A percentile compares a stretch with the other conserved stretches of the same genome.
Conservation (phyloP, 1,139 yeast genomes). For the Suhomyces panamericanus region DNA sequence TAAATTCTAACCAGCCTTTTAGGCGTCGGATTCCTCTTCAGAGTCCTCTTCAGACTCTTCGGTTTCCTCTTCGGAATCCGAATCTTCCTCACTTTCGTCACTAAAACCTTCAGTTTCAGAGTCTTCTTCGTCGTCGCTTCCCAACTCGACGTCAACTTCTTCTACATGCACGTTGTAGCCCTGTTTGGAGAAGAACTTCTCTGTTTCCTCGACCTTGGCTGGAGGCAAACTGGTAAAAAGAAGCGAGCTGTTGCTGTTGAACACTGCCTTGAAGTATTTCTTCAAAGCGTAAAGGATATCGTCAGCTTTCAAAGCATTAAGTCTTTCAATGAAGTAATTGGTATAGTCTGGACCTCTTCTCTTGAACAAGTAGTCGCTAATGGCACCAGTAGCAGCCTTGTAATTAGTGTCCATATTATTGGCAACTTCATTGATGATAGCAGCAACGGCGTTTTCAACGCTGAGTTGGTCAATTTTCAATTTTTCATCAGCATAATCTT, state of each 20-base stretch:
- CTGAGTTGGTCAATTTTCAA: conserved; percentile 55
- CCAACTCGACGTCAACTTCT: conserved; percentile 34
- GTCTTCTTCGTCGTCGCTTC: conserved; percentile 15
- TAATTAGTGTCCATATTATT: conserved; percentile 58
- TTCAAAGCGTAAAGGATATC: conserved; percentile 59
- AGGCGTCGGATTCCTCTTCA: conserved; percentile 8
- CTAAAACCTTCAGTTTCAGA: conserved; percentile 20
- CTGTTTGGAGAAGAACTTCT: conserved; percentile 43
- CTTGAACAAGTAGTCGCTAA: conserved; percentile 63
- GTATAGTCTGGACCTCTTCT: conserved; percentile 64
- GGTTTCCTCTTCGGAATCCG: conserved; percentile 4
- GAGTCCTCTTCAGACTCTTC: neutral
- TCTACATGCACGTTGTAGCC: conserved; percentile 69
- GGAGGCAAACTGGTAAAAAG: conserved; percentile 78
- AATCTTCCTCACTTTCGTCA: conserved; percentile 8
- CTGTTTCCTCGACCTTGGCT: conserved; percentile 51
- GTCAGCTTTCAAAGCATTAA: conserved; percentile 53
- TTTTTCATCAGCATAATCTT: conserved; percentile 56
- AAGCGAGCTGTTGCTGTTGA: conserved; percentile 54
- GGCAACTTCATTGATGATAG: conserved; percentile 72
- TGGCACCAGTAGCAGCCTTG: conserved; percentile 66
- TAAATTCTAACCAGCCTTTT: neutral
- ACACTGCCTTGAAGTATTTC: conserved; percentile 62
- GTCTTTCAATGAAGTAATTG: conserved; percentile 44
- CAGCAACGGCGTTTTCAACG: conserved; percentile 72